Evolutionary conservation across 1,139 yeast species (phyloP).

Genomic region (Insectozyma bohioensis): DNA sequence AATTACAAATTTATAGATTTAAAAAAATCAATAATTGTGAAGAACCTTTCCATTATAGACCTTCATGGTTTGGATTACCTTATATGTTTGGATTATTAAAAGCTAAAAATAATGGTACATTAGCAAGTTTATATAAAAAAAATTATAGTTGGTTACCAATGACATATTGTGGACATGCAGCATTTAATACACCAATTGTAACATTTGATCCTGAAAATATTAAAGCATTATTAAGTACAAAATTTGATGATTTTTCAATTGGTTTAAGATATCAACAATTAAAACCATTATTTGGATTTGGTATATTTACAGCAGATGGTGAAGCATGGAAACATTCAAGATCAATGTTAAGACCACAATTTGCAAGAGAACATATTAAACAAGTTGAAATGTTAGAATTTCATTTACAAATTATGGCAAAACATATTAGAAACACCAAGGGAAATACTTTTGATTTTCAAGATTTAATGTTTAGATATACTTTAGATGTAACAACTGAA

Average conservation of each 20-base stretch:
- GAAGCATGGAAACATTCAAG: conserved; percentile 55
- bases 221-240: conserved; percentile 36
- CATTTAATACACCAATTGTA: conserved; percentile 2
- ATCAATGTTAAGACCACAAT: conserved; percentile 54
- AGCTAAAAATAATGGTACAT: conserved; percentile 1
- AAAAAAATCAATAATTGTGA: background rate
- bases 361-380: conserved; percentile 49
- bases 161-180: background rate
- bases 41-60: background rate
- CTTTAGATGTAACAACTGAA: conserved; percentile 41
- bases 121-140: background rate
- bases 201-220: conserved; percentile 31
- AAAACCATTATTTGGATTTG: conserved; percentile 47
- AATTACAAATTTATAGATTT: conserved; percentile 1
- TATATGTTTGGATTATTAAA: background rate
- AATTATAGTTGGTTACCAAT: background rate
- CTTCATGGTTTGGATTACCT: background rate
- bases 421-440: conserved; percentile 20
- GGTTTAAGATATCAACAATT: conserved; percentile 43
- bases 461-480: conserved; percentile 30
- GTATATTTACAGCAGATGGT: conserved; percentile 54
- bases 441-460: conserved; percentile 32
- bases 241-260: conserved; percentile 48
- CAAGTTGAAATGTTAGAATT: conserved; percentile 47
- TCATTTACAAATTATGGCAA: conserved; percentile 32